These are phyloP conservation scores for Staphylotrichum longicolle DNA, from an alignment of 495 filamentous ascomycete species.

Conservation along the genomic window DNA sequence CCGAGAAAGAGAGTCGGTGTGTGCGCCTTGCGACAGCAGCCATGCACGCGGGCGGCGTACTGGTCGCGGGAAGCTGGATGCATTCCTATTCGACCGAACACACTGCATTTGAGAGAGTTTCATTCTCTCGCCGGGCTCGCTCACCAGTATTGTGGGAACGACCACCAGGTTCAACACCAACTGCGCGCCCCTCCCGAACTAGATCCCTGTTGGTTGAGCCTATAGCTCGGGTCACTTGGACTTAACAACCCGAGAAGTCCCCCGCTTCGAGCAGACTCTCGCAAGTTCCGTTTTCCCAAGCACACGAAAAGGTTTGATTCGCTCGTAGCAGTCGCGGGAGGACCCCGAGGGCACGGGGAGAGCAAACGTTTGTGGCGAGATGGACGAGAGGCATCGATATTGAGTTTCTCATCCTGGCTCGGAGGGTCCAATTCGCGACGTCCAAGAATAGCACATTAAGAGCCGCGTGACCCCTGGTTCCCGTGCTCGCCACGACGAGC, in stretches of 20 bases:
- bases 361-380: too few species aligned
- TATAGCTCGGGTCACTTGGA: constrained; percentile 27
- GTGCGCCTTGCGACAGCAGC: constrained; percentile 9
- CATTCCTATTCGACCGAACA: constrained; percentile 26
- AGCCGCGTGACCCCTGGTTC: constrained; percentile 13
- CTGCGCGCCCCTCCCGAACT: constrained; percentile 22
- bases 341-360: not conserved
- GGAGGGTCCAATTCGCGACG: constrained; percentile 7
- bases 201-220: constrained; percentile 28
- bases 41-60: constrained; percentile 17
- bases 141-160: constrained; percentile 8
- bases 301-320: not conserved
- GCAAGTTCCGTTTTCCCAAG: not conserved
- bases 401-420: constrained; percentile 2
- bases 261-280: not conserved
- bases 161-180: constrained; percentile 15
- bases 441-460: constrained; percentile 23
- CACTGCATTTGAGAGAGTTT: not conserved
- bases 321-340: not conserved
- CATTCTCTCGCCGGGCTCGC: constrained; percentile 1
- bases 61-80: constrained; percentile 20
- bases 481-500: constrained; percentile 1
- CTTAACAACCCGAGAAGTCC: constrained; percentile 13
- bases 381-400: constrained; percentile 1
- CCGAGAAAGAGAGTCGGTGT: not conserved